Base-by-base conservation (phyloP, 2,329 filamentous ascomycete species). In the Seiridium cupressi region DNA sequence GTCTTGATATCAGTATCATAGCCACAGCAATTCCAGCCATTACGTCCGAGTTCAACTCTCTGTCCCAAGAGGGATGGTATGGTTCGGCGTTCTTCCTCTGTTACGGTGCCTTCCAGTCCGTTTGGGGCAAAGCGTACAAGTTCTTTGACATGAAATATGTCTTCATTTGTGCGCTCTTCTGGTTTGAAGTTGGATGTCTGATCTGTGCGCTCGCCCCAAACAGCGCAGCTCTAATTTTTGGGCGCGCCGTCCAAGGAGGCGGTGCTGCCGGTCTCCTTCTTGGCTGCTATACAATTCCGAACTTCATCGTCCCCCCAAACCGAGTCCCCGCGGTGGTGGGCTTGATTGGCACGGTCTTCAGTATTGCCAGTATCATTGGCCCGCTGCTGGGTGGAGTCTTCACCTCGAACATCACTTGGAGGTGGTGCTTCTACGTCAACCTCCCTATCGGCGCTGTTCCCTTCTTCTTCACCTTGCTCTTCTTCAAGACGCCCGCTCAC, bases 111-210 rank as follows among this genome's bases (percentile, higher is more conserved):
- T 77, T 76, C 60, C 75, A 77, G 65, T 72, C 77, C n/a, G 60
- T 74, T 40, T 78, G 74, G 51, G 75, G 76, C 58, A 77, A 76
- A 61, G 60, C 76, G 35, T 79, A 76, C 64, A 72, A 66, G 48
- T 74, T 76, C 64, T 76, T 70, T 64, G 69, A 69, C 57, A 65
- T 77, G 59, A 75, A 75, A 58, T 51, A 49, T 26, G 64, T 69
- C 57, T 75, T 73, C 58, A 62, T 75, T 10, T 35, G 60, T 34
- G 63, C 69, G 36, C 68, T 77, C 47, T 26, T 70, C 18, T 18
- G 35, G 42, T 86, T 85, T 48, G 83, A 85, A 67, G 67, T 81
- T 49, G 84, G 84, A 1, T 85, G 83, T 7, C 75, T 64, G 11
- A 64, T 73, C 48, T 87, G 84, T 61, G 84, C 7, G 48, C 77